Conservation (phyloP, 345 rosid species). For the Microcos paniculata region DNA sequence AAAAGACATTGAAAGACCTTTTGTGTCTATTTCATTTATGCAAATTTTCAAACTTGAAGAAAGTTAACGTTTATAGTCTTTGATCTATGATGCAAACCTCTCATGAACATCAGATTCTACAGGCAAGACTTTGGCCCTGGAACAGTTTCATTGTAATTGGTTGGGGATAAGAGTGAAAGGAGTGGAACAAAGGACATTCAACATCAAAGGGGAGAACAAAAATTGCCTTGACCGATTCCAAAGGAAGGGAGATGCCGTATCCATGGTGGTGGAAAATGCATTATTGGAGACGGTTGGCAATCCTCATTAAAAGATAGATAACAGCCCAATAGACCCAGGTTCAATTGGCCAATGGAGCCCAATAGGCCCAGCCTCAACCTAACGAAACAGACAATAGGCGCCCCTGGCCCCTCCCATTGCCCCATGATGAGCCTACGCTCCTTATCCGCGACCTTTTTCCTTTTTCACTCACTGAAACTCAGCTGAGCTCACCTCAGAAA, state of each 20-base stretch:
- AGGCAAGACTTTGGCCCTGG: background rate
- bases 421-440: background rate
- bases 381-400: too few species aligned
- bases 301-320: too few species aligned
- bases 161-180: background rate
- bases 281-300: background rate
- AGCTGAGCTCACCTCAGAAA: background rate
- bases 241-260: background rate
- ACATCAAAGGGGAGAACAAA: background rate
- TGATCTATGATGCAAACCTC: background rate
- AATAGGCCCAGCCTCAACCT: background rate
- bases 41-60: background rate
- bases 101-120: background rate
- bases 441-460: slow-evolving; percentile 6
- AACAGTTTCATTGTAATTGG: background rate
- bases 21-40: background rate
- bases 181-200: background rate
- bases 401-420: background rate
- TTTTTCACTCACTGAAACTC: background rate
- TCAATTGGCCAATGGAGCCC: background rate
- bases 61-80: background rate
- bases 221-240: background rate
- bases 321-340: too few species aligned
- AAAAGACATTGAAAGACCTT: background rate
- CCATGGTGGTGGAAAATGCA: background rate